A percentile compares a stretch with the other conserved stretches of the same genome.
Evolutionary conservation across 192 early-diverging fungal genomes (phyloP).

Genomic region (Podila clonocystis): DNA sequence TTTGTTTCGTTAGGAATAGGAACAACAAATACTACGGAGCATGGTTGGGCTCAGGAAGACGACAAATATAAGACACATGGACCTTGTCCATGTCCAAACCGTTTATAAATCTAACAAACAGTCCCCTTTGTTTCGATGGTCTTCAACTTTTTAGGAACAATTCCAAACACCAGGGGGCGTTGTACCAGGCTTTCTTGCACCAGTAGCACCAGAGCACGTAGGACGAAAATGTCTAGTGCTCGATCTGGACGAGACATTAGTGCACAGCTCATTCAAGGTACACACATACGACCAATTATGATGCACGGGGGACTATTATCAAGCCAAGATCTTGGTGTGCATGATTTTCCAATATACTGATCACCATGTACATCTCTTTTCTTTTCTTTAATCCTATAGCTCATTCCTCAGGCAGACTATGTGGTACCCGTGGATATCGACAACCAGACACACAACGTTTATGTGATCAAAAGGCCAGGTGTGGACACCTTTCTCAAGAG

Average conservation of each 20-base stretch:
- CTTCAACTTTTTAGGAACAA: constrained; percentile 11
- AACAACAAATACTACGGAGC: too few species aligned
- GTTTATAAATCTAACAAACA: not conserved
- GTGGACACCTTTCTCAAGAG: constrained; percentile 90
- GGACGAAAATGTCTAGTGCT: constrained; percentile 94
- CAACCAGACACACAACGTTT: constrained; percentile 89
- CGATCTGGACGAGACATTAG: constrained; percentile 97
- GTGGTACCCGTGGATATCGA: constrained; percentile 95
- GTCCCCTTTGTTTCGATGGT: not conserved
- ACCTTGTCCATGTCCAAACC: not conserved
- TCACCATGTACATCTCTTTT: not conserved
- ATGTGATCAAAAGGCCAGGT: constrained; percentile 96
- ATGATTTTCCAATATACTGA: not conserved
- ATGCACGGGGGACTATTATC: not conserved
- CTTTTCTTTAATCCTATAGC: constrained; percentile 21
- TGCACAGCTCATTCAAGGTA: constrained; percentile 96
- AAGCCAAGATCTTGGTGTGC: not conserved
- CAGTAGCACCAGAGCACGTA: constrained; percentile 71
- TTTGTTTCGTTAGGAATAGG: too few species aligned
- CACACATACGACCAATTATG: not conserved
- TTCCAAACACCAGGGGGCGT: constrained; percentile 38
- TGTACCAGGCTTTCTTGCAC: constrained; percentile 66
- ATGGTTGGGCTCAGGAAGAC: too few species aligned
- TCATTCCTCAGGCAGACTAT: constrained; percentile 81
- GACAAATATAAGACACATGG: too few species aligned